phyloP scores from a whole-genome alignment of 352 stramenopile species.

The Phytophthora agathidicida region DNA sequence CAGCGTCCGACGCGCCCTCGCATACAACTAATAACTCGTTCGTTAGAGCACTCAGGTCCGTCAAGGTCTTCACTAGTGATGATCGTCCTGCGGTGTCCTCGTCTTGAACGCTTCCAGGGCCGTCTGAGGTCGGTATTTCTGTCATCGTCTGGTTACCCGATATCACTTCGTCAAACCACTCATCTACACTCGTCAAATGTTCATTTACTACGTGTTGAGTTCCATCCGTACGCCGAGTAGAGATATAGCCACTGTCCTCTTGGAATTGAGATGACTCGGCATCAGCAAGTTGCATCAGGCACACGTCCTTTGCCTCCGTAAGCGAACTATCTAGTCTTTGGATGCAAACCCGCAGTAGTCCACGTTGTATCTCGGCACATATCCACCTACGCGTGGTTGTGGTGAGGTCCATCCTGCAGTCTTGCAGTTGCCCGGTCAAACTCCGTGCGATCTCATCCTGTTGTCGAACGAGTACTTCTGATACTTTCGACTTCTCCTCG shows the following conservation, averaged over 20 bases:
- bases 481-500: not conserved
- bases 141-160: conserved; percentile 3
- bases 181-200: conserved; percentile 53
- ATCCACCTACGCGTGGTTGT: conserved; percentile 13
- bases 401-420: conserved; percentile 16
- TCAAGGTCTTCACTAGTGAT: conserved; percentile 19
- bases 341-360: conserved; percentile 13
- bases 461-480: not conserved
- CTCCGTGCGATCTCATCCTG: not conserved
- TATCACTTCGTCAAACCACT: conserved; percentile 61
- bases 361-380: conserved; percentile 15
- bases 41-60: conserved; percentile 21
- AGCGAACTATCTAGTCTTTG: not conserved
- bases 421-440: conserved; percentile 10
- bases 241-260: not conserved
- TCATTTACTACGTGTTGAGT: conserved; percentile 35
- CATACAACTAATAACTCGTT: conserved; percentile 30
- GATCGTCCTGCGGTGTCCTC: conserved; percentile 7
- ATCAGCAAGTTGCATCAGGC: conserved; percentile 28
- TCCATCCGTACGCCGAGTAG: not conserved
- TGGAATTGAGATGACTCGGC: conserved; percentile 12
- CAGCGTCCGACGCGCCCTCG: not conserved
- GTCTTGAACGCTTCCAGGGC: not conserved
- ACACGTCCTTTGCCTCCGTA: conserved; percentile 5
- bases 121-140: not conserved